These are phyloP conservation scores for Trichophyton equinum DNA, from an alignment of 2,329 filamentous ascomycete species.

Conservation along the genomic window DNA sequence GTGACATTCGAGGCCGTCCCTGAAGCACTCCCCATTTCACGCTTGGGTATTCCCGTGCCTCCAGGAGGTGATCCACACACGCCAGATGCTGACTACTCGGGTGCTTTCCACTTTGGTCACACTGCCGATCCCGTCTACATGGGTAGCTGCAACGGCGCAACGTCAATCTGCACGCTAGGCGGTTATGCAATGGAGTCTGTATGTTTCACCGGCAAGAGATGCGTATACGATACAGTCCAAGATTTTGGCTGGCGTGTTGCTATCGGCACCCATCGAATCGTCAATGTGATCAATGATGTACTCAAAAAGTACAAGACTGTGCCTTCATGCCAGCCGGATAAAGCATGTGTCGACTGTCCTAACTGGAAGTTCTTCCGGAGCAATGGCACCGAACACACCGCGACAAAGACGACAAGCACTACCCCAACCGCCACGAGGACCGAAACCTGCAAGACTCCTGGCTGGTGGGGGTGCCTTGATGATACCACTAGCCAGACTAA, in stretches of 20 bases:
- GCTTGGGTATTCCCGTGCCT: slow-evolving; percentile 74
- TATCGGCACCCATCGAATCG: slow-evolving; percentile 82
- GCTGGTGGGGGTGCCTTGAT: slow-evolving; percentile 66
- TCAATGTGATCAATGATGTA: slow-evolving; percentile 75
- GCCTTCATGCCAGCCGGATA: slow-evolving; percentile 62
- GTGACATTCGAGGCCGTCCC: slow-evolving; percentile 89
- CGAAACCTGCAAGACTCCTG: slow-evolving; percentile 77
- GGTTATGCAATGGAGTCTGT: slow-evolving; percentile 87
- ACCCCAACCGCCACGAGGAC: slow-evolving; percentile 53
- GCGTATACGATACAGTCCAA: slow-evolving; percentile 80
- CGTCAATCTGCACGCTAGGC: slow-evolving; percentile 76
- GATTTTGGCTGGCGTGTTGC: slow-evolving; percentile 89
- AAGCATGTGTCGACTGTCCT: slow-evolving; percentile 75
- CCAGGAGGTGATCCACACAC: slow-evolving; percentile 60
- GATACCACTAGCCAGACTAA: slow-evolving; percentile 32
- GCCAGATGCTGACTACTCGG: slow-evolving; percentile 61
- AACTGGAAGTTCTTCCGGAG: slow-evolving; percentile 93
- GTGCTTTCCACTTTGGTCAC: slow-evolving; percentile 82
- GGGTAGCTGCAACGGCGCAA: slow-evolving; percentile 82
- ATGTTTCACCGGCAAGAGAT: slow-evolving; percentile 83
- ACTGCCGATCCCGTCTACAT: slow-evolving; percentile 93
- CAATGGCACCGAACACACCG: slow-evolving; percentile 69
- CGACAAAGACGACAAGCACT: slow-evolving; percentile 45
- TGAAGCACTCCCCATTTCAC: slow-evolving; percentile 72
- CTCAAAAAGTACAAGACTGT: slow-evolving; percentile 71